Conservation (phyloP, 306 rosid species). For the Macrotyloma uniflorum region DNA sequence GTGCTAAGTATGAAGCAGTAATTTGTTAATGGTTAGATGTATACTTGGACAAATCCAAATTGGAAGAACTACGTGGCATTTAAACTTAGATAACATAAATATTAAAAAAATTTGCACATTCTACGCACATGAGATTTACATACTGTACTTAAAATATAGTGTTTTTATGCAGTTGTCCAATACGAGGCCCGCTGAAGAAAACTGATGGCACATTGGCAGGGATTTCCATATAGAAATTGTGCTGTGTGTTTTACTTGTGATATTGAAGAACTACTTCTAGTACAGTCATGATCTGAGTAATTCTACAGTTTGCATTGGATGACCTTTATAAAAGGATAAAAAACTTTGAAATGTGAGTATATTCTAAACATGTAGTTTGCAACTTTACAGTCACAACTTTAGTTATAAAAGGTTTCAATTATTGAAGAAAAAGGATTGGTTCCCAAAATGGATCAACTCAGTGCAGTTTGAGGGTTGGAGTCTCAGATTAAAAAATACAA, state of each 20-base stretch:
- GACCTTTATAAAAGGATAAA: neutral
- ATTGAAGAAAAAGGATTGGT: too few species aligned
- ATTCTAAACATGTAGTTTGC: too few species aligned
- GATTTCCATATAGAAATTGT: neutral
- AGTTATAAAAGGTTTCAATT: too few species aligned
- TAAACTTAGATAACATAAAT: too few species aligned
- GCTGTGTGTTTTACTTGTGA: neutral
- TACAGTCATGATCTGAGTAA: neutral
- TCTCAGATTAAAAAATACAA: too few species aligned
- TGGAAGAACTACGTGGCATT: too few species aligned
- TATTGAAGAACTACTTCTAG: neutral
- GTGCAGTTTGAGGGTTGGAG: too few species aligned
- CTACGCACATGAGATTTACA: neutral
- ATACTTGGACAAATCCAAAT: too few species aligned
- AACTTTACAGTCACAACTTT: too few species aligned
- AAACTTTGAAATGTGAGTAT: neutral
- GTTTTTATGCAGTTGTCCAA: slow-evolving; percentile 51
- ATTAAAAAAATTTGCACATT: neutral
- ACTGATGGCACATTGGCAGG: neutral
- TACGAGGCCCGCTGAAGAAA: slow-evolving; percentile 50
- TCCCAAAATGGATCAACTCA: too few species aligned
- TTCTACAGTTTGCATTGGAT: neutral
- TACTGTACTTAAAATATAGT: neutral
- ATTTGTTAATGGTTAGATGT: too few species aligned
- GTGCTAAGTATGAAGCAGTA: too few species aligned